Evolutionary conservation across 1,139 yeast species (phyloP).

Genomic region (Suzukiozyma palmioleophila): DNA sequence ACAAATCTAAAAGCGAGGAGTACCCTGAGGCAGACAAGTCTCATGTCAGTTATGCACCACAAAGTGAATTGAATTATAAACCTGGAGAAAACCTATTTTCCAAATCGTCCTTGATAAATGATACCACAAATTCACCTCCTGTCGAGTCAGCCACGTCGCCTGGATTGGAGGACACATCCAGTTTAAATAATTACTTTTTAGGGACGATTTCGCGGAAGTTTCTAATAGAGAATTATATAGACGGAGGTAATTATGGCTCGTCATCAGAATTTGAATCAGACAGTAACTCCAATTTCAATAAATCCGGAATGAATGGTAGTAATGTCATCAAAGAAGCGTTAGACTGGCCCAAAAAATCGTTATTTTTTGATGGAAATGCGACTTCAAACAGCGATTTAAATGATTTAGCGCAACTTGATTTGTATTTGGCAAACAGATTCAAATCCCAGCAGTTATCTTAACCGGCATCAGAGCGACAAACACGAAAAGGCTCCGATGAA

Average conservation of each 20-base stretch:
- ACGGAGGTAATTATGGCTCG: background rate
- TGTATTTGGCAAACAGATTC: slow-evolving; percentile 24
- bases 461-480: slow-evolving; percentile 16
- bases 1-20: slow-evolving; percentile 13
- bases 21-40: slow-evolving; percentile 5
- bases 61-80: background rate
- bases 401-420: slow-evolving; percentile 6
- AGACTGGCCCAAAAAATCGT: background rate
- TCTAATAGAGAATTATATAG: slow-evolving; percentile 15
- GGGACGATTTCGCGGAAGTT: slow-evolving; percentile 14
- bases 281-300: slow-evolving; percentile 2
- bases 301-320: background rate
- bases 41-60: background rate
- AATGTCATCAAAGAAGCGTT: background rate
- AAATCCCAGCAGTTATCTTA: slow-evolving; percentile 27
- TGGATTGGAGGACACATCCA: slow-evolving; percentile 7
- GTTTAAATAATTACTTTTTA: slow-evolving; percentile 15
- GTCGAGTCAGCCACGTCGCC: slow-evolving; percentile 6
- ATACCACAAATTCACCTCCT: slow-evolving; percentile 1
- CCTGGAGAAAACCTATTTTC: background rate
- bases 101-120: background rate
- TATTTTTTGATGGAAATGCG: slow-evolving; percentile 4
- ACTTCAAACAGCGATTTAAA: slow-evolving; percentile 4
- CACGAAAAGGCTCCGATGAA: slow-evolving; percentile 10
- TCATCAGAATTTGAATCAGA: background rate